phyloP scores from a whole-genome alignment of 2,329 filamentous ascomycete species.

The Xylariaceae sp. region DNA sequence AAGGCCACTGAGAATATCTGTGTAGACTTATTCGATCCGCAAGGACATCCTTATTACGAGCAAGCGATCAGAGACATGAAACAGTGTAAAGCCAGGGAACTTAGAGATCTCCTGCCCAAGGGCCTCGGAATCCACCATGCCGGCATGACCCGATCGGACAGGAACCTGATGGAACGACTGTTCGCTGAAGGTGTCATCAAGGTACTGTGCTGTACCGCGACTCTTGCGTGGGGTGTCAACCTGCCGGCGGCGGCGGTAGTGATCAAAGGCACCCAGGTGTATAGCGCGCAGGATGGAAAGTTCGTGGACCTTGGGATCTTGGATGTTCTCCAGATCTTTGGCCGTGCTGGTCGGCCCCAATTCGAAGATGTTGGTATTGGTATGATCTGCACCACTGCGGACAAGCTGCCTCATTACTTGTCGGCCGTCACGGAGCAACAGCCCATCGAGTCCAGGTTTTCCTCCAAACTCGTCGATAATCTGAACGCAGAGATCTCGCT shows the following conservation, averaged over 20 bases:
- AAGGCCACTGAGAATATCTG: constrained; percentile 78
- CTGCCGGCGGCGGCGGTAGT: constrained; percentile 92
- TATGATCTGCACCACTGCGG: constrained; percentile 95
- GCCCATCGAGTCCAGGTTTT: constrained; percentile 96
- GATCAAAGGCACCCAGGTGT: constrained; percentile 96
- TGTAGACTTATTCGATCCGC: constrained; percentile 76
- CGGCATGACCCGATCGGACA: constrained; percentile 88
- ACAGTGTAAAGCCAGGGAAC: constrained; percentile 74
- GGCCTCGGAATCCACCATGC: constrained; percentile 95
- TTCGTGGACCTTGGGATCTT: constrained; percentile 95
- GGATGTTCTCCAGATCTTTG: constrained; percentile 96
- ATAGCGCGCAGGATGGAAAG: constrained; percentile 93
- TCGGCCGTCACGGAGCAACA: constrained; percentile 91
- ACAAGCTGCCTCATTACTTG: constrained; percentile 86
- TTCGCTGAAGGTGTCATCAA: constrained; percentile 91
- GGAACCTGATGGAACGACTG: constrained; percentile 90
- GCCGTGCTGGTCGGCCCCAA: constrained; percentile 93
- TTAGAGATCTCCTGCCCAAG: constrained; percentile 83
- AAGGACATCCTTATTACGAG: constrained; percentile 71
- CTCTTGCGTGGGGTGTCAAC: constrained; percentile 97
- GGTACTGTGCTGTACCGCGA: constrained; percentile 96
- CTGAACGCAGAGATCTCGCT: constrained; percentile 91
- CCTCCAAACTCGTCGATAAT: constrained; percentile 89
- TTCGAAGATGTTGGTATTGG: constrained; percentile 97
- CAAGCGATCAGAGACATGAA: constrained; percentile 79